A percentile compares a stretch with the other conserved stretches of the same genome.
Evolutionary conservation across 2,329 filamentous ascomycete genomes (phyloP).

Genomic region (Xylariaceae sp.): DNA sequence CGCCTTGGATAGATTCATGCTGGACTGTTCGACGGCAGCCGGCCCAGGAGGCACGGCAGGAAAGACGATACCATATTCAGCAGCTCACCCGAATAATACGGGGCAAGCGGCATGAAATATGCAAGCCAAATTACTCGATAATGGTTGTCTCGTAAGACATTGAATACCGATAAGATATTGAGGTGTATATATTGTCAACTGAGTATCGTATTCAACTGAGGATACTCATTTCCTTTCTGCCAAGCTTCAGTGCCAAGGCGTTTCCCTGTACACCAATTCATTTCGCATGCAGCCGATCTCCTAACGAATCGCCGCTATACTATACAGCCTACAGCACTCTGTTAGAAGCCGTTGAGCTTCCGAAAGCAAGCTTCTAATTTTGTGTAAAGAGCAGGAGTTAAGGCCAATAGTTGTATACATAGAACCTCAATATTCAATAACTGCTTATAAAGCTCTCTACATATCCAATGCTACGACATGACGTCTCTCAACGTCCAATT

Average conservation of each 20-base stretch:
- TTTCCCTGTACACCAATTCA: conserved; percentile 12
- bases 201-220: not conserved
- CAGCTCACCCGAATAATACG: not conserved
- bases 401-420: not conserved
- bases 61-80: conserved; percentile 1
- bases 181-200: too few relatives aligned
- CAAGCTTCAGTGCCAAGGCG: conserved; percentile 19
- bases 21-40: not conserved
- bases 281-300: conserved; percentile 18
- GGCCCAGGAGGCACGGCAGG: not conserved
- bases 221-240: conserved; percentile 16
- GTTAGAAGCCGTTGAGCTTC: too few relatives aligned
- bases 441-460: not conserved
- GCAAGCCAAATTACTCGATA: not conserved
- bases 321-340: too few relatives aligned
- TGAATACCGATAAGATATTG: too few relatives aligned
- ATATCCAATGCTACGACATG: not conserved
- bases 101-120: not conserved
- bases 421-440: not conserved
- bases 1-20: conserved; percentile 3
- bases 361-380: too few relatives aligned
- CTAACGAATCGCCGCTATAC: not conserved
- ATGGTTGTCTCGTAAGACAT: too few relatives aligned
- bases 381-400: not conserved
- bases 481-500: not conserved